phyloP scores from a whole-genome alignment of 192 early-diverging fungal species.

The Hyaloraphidium curvatum region DNA sequence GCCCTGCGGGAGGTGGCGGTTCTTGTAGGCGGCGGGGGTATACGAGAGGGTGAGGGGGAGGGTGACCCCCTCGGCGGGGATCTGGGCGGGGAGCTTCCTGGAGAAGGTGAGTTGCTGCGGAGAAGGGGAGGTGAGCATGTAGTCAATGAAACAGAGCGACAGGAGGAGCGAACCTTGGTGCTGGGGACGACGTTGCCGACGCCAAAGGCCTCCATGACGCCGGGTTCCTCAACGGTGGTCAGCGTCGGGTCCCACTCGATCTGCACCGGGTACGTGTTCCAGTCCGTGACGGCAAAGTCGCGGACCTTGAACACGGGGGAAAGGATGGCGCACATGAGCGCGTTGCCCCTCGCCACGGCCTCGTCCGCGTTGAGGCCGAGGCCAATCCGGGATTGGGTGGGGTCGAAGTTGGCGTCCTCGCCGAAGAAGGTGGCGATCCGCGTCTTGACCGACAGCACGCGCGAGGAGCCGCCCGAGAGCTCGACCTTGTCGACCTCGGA shows the following conservation, averaged over 20 bases:
- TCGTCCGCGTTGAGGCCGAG: conserved; percentile 96
- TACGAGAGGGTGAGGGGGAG: not conserved
- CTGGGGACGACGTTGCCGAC: conserved; percentile 71
- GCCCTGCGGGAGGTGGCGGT: conserved; percentile 48
- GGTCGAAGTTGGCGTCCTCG: conserved; percentile 17
- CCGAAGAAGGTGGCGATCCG: conserved; percentile 73
- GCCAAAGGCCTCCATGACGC: conserved; percentile 69
- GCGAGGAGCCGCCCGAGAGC: conserved; percentile 81
- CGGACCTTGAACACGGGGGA: conserved; percentile 96
- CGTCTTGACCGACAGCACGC: conserved; percentile 86
- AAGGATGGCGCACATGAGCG: conserved; percentile 89
- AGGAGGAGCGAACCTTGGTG: conserved; percentile 44
- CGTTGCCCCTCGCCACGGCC: conserved; percentile 87
- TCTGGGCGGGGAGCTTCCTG: conserved; percentile 37
- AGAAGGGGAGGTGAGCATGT: not conserved
- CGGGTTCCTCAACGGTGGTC: conserved; percentile 30
- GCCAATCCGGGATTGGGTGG: conserved; percentile 36
- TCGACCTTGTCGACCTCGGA: conserved; percentile 89
- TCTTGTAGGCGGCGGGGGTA: conserved; percentile 3
- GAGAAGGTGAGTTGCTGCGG: conserved; percentile 55
- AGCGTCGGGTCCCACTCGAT: conserved; percentile 54
- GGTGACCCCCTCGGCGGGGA: not conserved
- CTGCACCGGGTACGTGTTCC: conserved; percentile 72
- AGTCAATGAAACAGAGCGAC: not conserved
- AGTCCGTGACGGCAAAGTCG: conserved; percentile 83